phyloP scores from a whole-genome alignment of 2,329 filamentous ascomycete species.

The Septoria petroselini region DNA sequence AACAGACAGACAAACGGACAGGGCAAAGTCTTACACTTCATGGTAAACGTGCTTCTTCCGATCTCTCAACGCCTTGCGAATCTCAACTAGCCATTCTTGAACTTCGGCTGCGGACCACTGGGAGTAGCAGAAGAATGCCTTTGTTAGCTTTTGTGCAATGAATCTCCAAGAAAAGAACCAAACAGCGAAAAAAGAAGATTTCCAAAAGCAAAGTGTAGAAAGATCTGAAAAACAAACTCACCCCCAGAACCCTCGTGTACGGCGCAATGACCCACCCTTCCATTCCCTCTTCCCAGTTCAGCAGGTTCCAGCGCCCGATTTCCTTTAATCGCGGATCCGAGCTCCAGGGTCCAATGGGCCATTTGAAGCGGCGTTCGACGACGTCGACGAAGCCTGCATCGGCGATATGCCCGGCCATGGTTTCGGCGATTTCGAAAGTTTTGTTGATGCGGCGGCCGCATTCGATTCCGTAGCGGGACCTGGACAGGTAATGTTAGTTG shows the following conservation, averaged over 20 bases:
- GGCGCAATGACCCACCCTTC: constrained; percentile 44
- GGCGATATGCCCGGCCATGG: constrained; percentile 29
- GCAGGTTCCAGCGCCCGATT: constrained; percentile 39
- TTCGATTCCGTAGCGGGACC: constrained; percentile 24
- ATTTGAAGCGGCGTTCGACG: constrained; percentile 42
- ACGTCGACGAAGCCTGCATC: constrained; percentile 49
- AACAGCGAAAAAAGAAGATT: neutral
- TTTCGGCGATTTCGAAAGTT: constrained; percentile 34
- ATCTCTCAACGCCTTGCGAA: constrained; percentile 36
- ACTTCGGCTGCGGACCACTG: constrained; percentile 40
- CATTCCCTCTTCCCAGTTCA: constrained; percentile 43
- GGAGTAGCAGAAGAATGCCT: neutral
- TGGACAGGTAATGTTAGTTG: too few relatives aligned
- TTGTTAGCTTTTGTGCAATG: too few relatives aligned
- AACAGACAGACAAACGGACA: too few relatives aligned
- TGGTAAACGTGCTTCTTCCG: constrained; percentile 41
- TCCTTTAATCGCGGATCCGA: constrained; percentile 41
- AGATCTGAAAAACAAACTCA: constrained; percentile 7
- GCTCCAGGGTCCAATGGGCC: constrained; percentile 45
- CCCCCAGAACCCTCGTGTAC: constrained; percentile 40
- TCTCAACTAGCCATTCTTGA: constrained; percentile 36
- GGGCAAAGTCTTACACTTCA: too few relatives aligned
- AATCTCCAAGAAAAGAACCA: too few relatives aligned
- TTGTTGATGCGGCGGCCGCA: constrained; percentile 30
- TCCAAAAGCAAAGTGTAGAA: too few relatives aligned